Base-by-base conservation (phyloP, 139 green algal species). In the Chlamydomonas schloesseri region DNA sequence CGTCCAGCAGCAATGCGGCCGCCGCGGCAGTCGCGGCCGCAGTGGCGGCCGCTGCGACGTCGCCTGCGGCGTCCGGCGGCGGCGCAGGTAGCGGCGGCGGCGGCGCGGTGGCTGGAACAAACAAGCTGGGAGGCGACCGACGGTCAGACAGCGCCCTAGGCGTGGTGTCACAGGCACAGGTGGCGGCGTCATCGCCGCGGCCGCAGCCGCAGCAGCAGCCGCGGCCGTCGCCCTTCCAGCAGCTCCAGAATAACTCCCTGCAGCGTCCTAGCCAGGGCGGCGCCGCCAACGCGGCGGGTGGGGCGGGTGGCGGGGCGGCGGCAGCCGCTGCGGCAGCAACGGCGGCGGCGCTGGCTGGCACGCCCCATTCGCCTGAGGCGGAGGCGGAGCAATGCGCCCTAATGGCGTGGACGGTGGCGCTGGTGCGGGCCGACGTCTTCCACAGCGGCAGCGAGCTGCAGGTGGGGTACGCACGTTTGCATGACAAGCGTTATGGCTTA, bases 371-470 rank as follows among this genome's bases (percentile, higher is more conserved):
- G 0, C 15, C 31, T 4, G 75, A 82, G 75, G 33, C 60, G 78
- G 78, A 74, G 46, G 42, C 46, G 20, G 78, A 28, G 37, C 64
- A 74, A 64, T 29, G 29, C 1, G 69, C 64, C 5, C 64, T 84
- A 0, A 65, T 84, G 78, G 78, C 78, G 0, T 84, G 78, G 78
- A 74, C 78, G 15, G 64, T 65, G 42, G 78, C 78, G 78, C 42
- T 84, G 42, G 78, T 84, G 29, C 78, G 64, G 20, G 78, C 78
- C 6, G 78, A 84, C 46, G 78, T 84, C 3, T 84, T 84, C 65
- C 78, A 84, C 31, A 74, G 64, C 64, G 68, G 33, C n/a, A 67
- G 47, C 62, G 78, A 84, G 2, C 37, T 84, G 64, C 76, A 83
- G 76, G 76, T 83, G 23, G 0, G 50, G 42, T 21, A 21, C 55